Evolutionary conservation across 2,329 filamentous ascomycete genomes (phyloP).

Genomic region (Thelonectria rubi): DNA sequence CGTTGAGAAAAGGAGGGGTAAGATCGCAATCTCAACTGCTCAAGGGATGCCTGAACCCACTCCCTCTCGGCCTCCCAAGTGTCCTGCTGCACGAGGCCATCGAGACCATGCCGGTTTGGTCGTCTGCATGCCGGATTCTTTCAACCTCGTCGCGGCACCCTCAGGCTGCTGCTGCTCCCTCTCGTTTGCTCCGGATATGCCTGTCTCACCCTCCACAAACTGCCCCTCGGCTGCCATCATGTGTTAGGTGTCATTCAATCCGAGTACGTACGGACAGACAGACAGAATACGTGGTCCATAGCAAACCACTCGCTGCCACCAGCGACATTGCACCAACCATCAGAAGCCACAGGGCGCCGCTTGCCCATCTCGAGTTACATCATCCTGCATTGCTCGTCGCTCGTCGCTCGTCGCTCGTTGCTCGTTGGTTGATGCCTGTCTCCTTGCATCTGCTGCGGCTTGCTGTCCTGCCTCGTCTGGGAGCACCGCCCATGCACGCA

Average conservation of each 20-base stretch:
- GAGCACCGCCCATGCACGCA: constrained; percentile 17
- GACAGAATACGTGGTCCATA: not conserved
- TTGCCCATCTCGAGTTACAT: constrained; percentile 15
- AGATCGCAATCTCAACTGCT: not conserved
- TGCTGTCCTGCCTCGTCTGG: constrained; percentile 2
- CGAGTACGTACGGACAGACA: not conserved
- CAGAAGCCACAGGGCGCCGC: constrained; percentile 9
- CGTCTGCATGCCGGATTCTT: not conserved
- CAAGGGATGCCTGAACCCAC: not conserved
- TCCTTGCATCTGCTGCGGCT: constrained; percentile 5
- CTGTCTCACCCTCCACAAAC: not conserved
- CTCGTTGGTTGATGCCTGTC: constrained; percentile 3
- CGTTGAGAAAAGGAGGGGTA: not conserved
- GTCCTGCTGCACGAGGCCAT: not conserved
- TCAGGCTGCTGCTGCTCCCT: too few species aligned
- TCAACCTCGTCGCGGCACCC: not conserved
- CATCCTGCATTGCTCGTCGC: constrained; percentile 11
- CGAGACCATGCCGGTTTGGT: not conserved
- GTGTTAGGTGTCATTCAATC: not conserved
- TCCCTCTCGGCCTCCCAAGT: not conserved
- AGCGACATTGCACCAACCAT: constrained; percentile 11
- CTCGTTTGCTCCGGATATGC: not conserved
- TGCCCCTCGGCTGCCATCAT: not conserved
- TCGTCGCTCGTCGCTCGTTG: constrained; percentile 1
- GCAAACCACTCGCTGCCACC: not conserved